These are phyloP conservation scores for Aquilaria agallochum DNA, from an alignment of 441 rosid species.

Conservation along the genomic window DNA sequence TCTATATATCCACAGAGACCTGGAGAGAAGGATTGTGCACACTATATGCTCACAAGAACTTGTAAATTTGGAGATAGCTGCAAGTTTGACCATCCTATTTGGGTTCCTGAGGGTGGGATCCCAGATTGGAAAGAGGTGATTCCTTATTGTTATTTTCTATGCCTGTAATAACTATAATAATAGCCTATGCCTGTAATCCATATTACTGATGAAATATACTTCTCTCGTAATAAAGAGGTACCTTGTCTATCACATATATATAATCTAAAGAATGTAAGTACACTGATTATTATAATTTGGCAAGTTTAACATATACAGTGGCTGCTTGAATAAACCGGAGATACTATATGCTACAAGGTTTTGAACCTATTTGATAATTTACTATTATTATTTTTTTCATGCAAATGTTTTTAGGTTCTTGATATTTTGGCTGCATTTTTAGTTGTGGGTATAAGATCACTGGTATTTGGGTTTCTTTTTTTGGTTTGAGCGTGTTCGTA, in stretches of 20 bases:
- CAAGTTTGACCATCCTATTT: slow-evolving; percentile 99
- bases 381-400: too few relatives aligned
- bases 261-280: slow-evolving; percentile 7
- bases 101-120: slow-evolving; percentile 99
- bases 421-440: too few relatives aligned
- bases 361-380: too few relatives aligned
- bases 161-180: slow-evolving; percentile 24
- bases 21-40: slow-evolving; percentile 98
- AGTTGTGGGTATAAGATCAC: too few relatives aligned
- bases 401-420: too few relatives aligned
- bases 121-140: slow-evolving; percentile 99
- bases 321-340: too few relatives aligned
- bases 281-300: too few relatives aligned
- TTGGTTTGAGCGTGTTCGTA: too few relatives aligned
- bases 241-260: neutral
- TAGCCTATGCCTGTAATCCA: slow-evolving; percentile 9
- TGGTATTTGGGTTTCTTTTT: too few relatives aligned
- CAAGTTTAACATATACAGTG: too few relatives aligned
- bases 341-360: too few relatives aligned
- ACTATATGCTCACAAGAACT: slow-evolving; percentile 98
- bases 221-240: slow-evolving; percentile 1
- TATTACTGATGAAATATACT: too few relatives aligned
- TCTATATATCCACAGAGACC: slow-evolving; percentile 91
- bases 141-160: slow-evolving; percentile 48
- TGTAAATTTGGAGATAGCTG: slow-evolving; percentile 98